Evolutionary conservation across 163 green algal species (phyloP).

Genomic region (Scenedesmus sp.): DNA sequence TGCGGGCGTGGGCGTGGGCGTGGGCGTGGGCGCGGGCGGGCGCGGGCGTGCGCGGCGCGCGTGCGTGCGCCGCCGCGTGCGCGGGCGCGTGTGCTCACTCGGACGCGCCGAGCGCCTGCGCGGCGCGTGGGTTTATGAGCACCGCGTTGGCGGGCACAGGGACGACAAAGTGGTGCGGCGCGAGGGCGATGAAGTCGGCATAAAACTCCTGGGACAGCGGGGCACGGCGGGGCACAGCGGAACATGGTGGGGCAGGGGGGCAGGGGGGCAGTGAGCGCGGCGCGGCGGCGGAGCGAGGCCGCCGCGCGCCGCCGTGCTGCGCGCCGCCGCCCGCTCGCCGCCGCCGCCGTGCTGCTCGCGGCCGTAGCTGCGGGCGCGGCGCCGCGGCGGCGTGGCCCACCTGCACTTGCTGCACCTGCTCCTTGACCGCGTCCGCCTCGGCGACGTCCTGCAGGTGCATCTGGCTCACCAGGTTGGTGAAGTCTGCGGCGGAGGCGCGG

Average conservation of each 20-base stretch:
- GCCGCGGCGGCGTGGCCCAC: slow-evolving; percentile 42
- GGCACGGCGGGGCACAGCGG: background rate
- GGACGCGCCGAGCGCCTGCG: slow-evolving; percentile 31
- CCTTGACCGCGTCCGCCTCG: slow-evolving; percentile 78
- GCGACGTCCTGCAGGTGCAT: slow-evolving; percentile 95
- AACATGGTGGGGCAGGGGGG: background rate
- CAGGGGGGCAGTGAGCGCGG: background rate
- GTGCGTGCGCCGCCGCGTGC: too few species aligned
- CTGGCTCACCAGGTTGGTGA: slow-evolving; percentile 92
- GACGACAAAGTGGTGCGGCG: slow-evolving; percentile 87
- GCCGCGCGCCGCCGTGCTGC: too few species aligned
- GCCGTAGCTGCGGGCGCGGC: background rate
- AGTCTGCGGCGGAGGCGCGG: slow-evolving; percentile 69
- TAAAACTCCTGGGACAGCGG: slow-evolving; percentile 87
- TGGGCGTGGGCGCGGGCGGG: too few species aligned
- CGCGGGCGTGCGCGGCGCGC: too few species aligned
- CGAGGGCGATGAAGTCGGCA: slow-evolving; percentile 87
- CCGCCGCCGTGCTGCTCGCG: background rate
- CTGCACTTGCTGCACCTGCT: slow-evolving; percentile 76
- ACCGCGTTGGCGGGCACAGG: slow-evolving; percentile 61
- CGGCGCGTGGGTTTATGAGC: slow-evolving; percentile 53
- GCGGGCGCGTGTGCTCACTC: slow-evolving; percentile 22
- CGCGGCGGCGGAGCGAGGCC: too few species aligned
- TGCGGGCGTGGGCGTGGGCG: background rate
- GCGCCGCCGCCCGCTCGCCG: background rate